Evolutionary conservation across 441 rosid species (phyloP), one percentile per base, ranked within the genome.

Genomic region (Bruguiera hainesii): DNA sequence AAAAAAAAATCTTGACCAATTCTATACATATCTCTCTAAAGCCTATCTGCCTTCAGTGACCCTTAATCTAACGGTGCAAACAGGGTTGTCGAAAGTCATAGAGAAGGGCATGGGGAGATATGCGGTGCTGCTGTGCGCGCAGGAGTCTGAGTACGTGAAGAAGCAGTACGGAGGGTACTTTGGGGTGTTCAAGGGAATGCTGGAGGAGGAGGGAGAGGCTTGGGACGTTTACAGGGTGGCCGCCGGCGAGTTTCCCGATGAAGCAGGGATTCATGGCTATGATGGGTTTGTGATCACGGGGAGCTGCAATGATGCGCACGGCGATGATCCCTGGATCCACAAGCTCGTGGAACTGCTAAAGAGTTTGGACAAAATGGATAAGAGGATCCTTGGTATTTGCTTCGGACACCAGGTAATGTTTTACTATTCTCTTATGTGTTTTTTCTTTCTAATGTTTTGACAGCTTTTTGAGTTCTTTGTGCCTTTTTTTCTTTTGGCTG

Each of bases 271-370:
- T 71, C 79, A 60, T 16, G 37, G 25, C 49, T 83, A 75, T 60
- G 91, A 88, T 50, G 94, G 94, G 20, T 88, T 81, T 64, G 89
- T 88, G 25, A 81, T 88, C 70, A 84, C 89, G 3, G 94, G 94
- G 3, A 88, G 94, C 66, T 84, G 87, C 76, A 80, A 66, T 71
- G 89, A 88, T 75, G 94, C 91, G 51, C 82, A 88, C 48, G 76
- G 79, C 11, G 72, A 82, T 66, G 93, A 88, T 65, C 75, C 49
- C 51, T 88, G 95, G 91, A 84, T 88, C 87, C 80, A 80, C 31
- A 71, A 56, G 48, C 83, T 86, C 9, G 9, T 88, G n/a, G 37
- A 50, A 33, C 76, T 86, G 37, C 56, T 89, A 68, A 80, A 62
- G 72, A 79, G 67, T 52, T 61, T 84, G 81, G 80, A 84, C 73